Base-by-base conservation (phyloP, 441 rosid species). In the Biscutella laevigata region DNA sequence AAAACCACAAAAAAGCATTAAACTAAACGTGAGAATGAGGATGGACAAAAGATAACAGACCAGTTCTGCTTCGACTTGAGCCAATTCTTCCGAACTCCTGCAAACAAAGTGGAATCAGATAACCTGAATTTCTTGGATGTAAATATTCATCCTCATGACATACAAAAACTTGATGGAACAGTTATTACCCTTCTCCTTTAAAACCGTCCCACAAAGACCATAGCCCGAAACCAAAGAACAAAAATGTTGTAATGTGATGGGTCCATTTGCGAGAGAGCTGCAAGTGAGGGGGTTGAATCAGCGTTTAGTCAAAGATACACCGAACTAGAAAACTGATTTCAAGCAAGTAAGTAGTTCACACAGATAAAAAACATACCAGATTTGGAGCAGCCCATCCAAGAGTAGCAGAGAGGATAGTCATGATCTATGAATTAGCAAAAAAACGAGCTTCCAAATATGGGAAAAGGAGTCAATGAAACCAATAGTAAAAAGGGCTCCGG, bases 321-420 rank as follows among this genome's bases (percentile, higher is more conserved):
- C 19, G 3, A 27, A 41, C 35, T 46, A 15, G n/a, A 16, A 44
- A 34, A 17, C 45, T 6, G 4, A 17, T 11, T 22, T 17, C 15
- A 60, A 28, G 33, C 11, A 26, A 21, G 12, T n/a, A 71, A 32
- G 46, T 5, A 53, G 9, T 45, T 57, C 52, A 25, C n/a, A n/a
- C 0, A 19, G 28, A 16, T 4, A 15, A 17, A 71, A 37, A 8
- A 27, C 74, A 74, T 74, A 84, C 98, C 80, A 91, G 81, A 73
- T 85, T 87, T 53, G 98, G 98, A 72, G 95, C 86, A 65, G 86
- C 98, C 98, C 95, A 87, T 53, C 98, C 98, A 62, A 91, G 76
- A 41, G 75, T 68, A 55, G 74, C 94, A 27, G 98, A 87, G 64
- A 91, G 90, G 43, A 91, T 77, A 45, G 96, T 91, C 96, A 87